These are phyloP conservation scores for Fusarium sp. DNA, from an alignment of 2,329 filamentous ascomycete genomes.

Conservation along the genomic window DNA sequence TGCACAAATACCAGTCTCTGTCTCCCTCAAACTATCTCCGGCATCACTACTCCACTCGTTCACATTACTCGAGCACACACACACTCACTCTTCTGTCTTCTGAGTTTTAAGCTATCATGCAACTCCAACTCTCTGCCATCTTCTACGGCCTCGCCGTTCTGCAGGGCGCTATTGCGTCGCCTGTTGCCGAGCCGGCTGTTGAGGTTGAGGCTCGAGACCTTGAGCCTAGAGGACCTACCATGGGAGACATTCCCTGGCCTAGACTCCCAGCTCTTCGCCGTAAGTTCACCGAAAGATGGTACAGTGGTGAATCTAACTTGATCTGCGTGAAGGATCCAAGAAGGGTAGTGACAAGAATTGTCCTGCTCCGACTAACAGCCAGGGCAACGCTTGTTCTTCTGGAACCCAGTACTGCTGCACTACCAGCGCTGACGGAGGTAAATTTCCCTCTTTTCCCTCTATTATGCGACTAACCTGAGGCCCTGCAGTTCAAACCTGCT, in stretches of 20 bases:
- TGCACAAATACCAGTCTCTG: background rate
- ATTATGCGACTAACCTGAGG: background rate
- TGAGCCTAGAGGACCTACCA: background rate
- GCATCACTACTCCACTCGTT: background rate
- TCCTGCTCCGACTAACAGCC: background rate
- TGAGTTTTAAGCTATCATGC: background rate
- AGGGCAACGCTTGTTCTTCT: background rate
- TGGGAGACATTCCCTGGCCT: background rate
- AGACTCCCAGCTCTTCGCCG: background rate
- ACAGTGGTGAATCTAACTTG: background rate
- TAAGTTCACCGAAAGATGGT: rapidly evolving
- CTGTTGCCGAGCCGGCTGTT: background rate
- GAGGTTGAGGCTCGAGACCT: background rate
- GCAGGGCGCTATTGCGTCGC: background rate
- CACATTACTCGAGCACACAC: background rate
- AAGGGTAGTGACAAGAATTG: background rate
- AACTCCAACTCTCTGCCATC: background rate
- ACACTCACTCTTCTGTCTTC: background rate
- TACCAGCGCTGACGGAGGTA: constrained; percentile 22
- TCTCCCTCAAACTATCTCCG: background rate
- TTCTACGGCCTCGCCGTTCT: background rate
- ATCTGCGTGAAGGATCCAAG: background rate
- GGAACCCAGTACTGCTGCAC: background rate
- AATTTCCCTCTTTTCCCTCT: background rate
- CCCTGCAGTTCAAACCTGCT: constrained; percentile 14